These are phyloP conservation scores for Pascua guehoae DNA, from an alignment of 1,284 basidiomycete species.

Conservation along the genomic window DNA sequence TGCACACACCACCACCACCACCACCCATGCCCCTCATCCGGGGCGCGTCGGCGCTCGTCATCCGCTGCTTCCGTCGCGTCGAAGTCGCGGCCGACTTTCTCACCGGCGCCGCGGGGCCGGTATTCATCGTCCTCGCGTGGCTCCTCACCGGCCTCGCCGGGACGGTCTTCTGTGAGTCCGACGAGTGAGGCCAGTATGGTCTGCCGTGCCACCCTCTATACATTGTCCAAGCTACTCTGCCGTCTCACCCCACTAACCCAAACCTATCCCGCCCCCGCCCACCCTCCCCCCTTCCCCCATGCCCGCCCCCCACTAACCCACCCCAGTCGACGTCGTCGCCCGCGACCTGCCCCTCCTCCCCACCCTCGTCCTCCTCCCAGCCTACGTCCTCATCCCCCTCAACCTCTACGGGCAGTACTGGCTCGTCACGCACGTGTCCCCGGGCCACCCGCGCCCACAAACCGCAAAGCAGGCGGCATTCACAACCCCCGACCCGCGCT, in stretches of 20 bases:
- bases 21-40: constrained; percentile 24
- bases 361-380: constrained; percentile 56
- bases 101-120: constrained; percentile 84
- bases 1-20: too few species aligned
- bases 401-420: constrained; percentile 83
- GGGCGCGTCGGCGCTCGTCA: constrained; percentile 56
- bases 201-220: background rate
- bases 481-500: constrained; percentile 22
- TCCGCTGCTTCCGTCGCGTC: constrained; percentile 76
- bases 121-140: constrained; percentile 76
- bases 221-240: background rate
- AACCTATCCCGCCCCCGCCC: too few species aligned
- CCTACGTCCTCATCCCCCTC: constrained; percentile 68
- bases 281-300: too few species aligned
- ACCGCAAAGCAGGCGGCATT: constrained; percentile 25
- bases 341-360: constrained; percentile 56
- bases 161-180: constrained; percentile 71
- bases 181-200: too few species aligned
- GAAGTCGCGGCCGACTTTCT: constrained; percentile 73
- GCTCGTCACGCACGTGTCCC: constrained; percentile 69
- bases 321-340: constrained; percentile 66
- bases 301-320: background rate
- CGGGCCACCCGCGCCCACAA: constrained; percentile 60
- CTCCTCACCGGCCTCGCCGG: constrained; percentile 66
- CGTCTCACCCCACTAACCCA: background rate